Conservation (phyloP, 441 rosid species). For the Bocquillonia castaneifolia region DNA sequence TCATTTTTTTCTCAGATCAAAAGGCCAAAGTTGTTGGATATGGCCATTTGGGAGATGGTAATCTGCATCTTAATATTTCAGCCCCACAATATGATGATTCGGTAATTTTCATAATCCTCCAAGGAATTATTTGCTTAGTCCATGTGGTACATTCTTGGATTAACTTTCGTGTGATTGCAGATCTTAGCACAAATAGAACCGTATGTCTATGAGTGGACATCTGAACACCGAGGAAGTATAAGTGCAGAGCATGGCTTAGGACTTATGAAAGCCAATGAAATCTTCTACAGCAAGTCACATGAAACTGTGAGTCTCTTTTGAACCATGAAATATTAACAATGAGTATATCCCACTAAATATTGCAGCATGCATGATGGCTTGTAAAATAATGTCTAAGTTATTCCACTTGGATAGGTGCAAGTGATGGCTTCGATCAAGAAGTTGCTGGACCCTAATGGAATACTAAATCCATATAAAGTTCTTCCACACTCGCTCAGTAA, state of each 20-base stretch:
- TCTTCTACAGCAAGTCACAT: constrained; percentile 72
- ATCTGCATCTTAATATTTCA: constrained; percentile 86
- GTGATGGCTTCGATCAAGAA: constrained; percentile 73
- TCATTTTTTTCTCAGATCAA: constrained; percentile 41
- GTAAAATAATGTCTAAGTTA: constrained; percentile 9
- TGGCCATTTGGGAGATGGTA: constrained; percentile 95
- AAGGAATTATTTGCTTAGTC: background rate
- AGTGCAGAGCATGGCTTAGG: constrained; percentile 96
- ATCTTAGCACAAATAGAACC: constrained; percentile 78
- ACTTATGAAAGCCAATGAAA: constrained; percentile 84
- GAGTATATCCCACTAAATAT: background rate
- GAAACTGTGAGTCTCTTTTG: constrained; percentile 49
- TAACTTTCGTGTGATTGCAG: constrained; percentile 31
- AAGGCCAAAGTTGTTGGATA: constrained; percentile 69
- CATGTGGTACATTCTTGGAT: background rate
- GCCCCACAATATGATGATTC: constrained; percentile 54
- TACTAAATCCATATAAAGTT: constrained; percentile 87
- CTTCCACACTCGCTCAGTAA: constrained; percentile 46
- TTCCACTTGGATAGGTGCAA: constrained; percentile 45
- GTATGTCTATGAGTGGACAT: constrained; percentile 88
- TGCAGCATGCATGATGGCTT: background rate
- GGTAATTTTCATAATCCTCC: constrained; percentile 34
- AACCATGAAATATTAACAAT: background rate
- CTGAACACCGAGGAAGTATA: constrained; percentile 80
- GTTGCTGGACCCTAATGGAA: constrained; percentile 70